Evolutionary conservation across 441 rosid species (phyloP), one percentile per base, ranked within the genome.

Genomic region (Bruguiera hainesii): DNA sequence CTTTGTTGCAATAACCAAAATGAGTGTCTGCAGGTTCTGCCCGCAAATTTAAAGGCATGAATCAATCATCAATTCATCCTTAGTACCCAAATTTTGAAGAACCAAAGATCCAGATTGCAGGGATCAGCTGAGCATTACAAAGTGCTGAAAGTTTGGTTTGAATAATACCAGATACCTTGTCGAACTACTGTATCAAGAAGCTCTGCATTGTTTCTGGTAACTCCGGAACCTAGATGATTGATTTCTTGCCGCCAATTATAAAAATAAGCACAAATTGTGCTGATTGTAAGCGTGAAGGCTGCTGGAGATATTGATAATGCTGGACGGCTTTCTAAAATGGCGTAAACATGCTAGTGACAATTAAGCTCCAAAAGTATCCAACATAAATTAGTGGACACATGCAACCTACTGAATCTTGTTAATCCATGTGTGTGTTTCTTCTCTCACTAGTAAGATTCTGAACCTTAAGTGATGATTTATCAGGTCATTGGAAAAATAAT

Each of bases 1-100:
- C 83, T 85, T 84, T 83, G 71, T 81, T 90, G 80, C 84, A 80
- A 87, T 96, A 87, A 93, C 84, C 78, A 81, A 82, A 82, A 87
- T 90, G 88, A 84, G 48, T 96, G 80, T 93, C 82, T 93, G 98
- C 98, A 93, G 99, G 98, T 96, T 87, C 71, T 73, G 65, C 76
- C 78, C 79, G 16, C 84, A 83, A 85, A 87, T 83, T 81, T 81
- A 81, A 85, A 82, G 89, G 84, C 78, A 76, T 79, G 79, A 78
- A 81, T 84, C 92, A 80, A 81, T 79, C 88, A 74, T 78, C 79
- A 74, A 42, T 42, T 42, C 48, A 11, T 42, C 48, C 48, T 80
- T 91, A 80, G 85, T 86, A 82, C 80, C 82, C 81, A 89, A 76
- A 71, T 76, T 80, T 67, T 77, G 97, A 85, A 86, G 97, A 81